phyloP scores from a whole-genome alignment of 345 rosid genomes.

The Camelina sativa region DNA sequence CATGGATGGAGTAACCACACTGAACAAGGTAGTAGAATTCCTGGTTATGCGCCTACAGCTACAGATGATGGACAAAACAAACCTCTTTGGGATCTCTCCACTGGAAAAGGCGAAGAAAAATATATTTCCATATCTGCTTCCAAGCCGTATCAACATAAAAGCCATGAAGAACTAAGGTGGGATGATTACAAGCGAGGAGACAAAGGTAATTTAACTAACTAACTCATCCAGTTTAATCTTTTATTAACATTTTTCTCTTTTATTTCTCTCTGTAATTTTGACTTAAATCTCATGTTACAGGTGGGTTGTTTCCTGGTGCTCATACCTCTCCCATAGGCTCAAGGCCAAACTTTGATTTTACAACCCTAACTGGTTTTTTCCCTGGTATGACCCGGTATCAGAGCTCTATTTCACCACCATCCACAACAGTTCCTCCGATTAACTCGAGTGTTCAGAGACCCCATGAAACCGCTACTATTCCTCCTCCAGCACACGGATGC shows the following conservation, averaged over 20 bases:
- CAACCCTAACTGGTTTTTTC: not conserved
- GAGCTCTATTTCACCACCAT: not conserved
- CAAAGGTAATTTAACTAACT: slow-evolving; percentile 29
- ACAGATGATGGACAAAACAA: not conserved
- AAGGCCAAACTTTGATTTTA: not conserved
- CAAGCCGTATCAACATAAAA: not conserved
- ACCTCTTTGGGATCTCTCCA: not conserved
- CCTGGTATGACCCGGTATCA: not conserved
- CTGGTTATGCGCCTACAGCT: slow-evolving; percentile 24
- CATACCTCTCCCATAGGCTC: not conserved
- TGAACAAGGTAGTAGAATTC: slow-evolving; percentile 13
- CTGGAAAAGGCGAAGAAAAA: not conserved
- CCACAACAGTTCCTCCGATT: not conserved
- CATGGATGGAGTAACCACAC: not conserved
- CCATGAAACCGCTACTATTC: not conserved
- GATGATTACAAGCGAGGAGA: slow-evolving; percentile 9
- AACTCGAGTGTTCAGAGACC: slow-evolving; percentile 17
- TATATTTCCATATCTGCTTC: slow-evolving; percentile 35
- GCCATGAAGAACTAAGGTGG: slow-evolving; percentile 29
- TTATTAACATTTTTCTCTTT: slow-evolving; percentile 10
- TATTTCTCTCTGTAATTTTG: slow-evolving; percentile 12
- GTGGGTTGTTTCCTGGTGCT: not conserved
- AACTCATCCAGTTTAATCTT: not conserved
- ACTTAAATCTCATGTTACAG: slow-evolving; percentile 1
- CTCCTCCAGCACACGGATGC: slow-evolving; percentile 26